Evolutionary conservation across 2,329 filamentous ascomycete species (phyloP), one percentile per base, ranked within the genome.

Genomic region (Aspergillus pseudoglaucus): DNA sequence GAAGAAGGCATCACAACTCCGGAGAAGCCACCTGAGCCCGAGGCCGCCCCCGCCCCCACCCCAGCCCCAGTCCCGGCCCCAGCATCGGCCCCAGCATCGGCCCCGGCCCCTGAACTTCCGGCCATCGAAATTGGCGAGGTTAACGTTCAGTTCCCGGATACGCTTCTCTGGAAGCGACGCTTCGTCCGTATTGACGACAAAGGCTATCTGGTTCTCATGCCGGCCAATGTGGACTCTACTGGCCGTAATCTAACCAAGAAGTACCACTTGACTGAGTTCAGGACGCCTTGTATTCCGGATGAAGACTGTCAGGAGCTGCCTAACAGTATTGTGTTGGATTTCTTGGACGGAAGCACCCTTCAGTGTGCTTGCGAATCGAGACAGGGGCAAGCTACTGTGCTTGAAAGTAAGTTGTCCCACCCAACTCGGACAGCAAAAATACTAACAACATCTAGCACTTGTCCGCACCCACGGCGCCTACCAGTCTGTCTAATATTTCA

Each of bases 111-210:
- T 38, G 59, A 53, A 49, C 57, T 54, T 44, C 73, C 83, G 45
- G 76, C 84, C 22, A 76, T 88, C 3, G 83, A 85, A 52, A 79
- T 95, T 67, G 89, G 90, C 43, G 88, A 96, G 61, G 85, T 98
- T 53, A 97, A 98, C 60, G 88, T 97, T 9, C 93, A 98, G 65
- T 96, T 98, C 65, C 93, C 93, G 0, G 91, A 97, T 64, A 95
- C 89, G 47, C 77, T 98, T 42, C 78, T 98, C 10, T 98, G 93
- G 93, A 98, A 97, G 74, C 86, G 91, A 47, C 83, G 93, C 51
- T 90, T 85, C 60, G 83, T 96, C 70, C 85, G 85, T 54, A 81
- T 98, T 48, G 90, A 97, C 66, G 82, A 83, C 7, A 78, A 86
- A 51, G 93, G 91, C 15, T 90, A 87, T 68, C 74, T 98, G 35